Conservation (phyloP, 345 rosid species). For the Xanthoceras sorbifolium region DNA sequence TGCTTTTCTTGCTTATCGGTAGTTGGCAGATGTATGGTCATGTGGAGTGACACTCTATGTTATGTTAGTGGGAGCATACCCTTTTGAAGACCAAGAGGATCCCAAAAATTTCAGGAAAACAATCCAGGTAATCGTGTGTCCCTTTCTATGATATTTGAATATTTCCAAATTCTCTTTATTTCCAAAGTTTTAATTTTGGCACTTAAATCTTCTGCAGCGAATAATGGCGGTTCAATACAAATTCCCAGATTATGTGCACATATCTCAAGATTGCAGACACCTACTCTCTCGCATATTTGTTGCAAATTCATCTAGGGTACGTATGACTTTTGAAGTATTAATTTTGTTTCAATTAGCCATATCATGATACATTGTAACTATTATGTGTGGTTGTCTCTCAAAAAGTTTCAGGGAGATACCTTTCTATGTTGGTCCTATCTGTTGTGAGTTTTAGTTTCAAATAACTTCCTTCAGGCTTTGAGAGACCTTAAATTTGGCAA, state of each 20-base stretch:
- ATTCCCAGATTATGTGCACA: conserved; percentile 83
- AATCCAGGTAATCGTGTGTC: conserved; percentile 65
- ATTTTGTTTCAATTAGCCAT: not conserved
- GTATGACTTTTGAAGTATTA: conserved; percentile 10
- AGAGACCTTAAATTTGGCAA: not conserved
- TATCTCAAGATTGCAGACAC: conserved; percentile 78
- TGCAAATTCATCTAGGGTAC: conserved; percentile 70
- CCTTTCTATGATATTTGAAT: not conserved
- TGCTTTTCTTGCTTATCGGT: conserved; percentile 10
- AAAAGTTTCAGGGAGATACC: not conserved
- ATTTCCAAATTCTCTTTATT: not conserved
- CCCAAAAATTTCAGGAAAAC: conserved; percentile 91
- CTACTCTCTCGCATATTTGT: conserved; percentile 84
- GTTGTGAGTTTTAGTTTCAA: not conserved
- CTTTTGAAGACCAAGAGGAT: conserved; percentile 88
- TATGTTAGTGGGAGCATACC: conserved; percentile 93
- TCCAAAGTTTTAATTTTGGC: not conserved
- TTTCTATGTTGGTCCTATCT: not conserved
- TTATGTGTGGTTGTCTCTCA: not conserved
- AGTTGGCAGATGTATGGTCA: conserved; percentile 98
- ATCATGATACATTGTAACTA: not conserved
- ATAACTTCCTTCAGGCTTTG: not conserved
- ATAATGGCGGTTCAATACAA: conserved; percentile 92
- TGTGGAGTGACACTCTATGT: conserved; percentile 96
- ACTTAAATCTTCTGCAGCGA: conserved; percentile 45